phyloP scores from a whole-genome alignment of 1,139 yeast species.

The Saccharomyces pastorianus region DNA sequence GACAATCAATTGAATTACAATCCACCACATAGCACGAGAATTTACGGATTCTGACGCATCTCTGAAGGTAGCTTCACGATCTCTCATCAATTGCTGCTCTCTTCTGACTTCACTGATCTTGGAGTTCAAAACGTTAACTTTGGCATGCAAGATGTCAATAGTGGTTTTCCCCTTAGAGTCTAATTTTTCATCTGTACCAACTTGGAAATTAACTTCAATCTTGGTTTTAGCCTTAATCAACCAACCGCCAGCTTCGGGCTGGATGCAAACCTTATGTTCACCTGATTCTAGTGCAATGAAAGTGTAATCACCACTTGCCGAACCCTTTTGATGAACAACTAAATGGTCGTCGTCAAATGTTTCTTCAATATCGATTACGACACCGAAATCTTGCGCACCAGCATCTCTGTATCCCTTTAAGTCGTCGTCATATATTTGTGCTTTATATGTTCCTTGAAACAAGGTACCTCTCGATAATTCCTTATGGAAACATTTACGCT shows the following conservation, averaged over 20 bases:
- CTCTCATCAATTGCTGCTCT: conserved; percentile 60
- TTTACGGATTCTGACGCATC: conserved; percentile 61
- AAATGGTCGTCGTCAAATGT: conserved; percentile 60
- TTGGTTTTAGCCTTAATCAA: conserved; percentile 42
- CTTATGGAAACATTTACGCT: conserved; percentile 55
- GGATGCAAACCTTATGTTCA: conserved; percentile 64
- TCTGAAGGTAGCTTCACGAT: conserved; percentile 60
- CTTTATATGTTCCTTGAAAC: conserved; percentile 51
- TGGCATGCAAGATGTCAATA: conserved; percentile 44
- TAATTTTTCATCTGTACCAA: conserved; percentile 43
- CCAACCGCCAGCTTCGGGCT: conserved; percentile 58
- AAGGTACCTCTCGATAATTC: conserved; percentile 58
- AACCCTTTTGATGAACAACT: conserved; percentile 56
- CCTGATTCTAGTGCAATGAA: conserved; percentile 65
- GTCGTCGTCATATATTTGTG: conserved; percentile 46
- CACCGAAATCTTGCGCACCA: conserved; percentile 39
- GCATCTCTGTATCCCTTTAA: conserved; percentile 36
- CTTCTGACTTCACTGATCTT: conserved; percentile 50
- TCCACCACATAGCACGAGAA: conserved; percentile 57
- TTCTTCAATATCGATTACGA: conserved; percentile 50
- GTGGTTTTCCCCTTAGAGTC: conserved; percentile 46
- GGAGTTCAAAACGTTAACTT: conserved; percentile 44
- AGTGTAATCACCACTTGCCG: conserved; percentile 54
- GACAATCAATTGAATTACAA: conserved; percentile 51
- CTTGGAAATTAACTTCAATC: conserved; percentile 40